phyloP scores from a whole-genome alignment of 1,139 yeast genomes.

The Ashbya aceris region DNA sequence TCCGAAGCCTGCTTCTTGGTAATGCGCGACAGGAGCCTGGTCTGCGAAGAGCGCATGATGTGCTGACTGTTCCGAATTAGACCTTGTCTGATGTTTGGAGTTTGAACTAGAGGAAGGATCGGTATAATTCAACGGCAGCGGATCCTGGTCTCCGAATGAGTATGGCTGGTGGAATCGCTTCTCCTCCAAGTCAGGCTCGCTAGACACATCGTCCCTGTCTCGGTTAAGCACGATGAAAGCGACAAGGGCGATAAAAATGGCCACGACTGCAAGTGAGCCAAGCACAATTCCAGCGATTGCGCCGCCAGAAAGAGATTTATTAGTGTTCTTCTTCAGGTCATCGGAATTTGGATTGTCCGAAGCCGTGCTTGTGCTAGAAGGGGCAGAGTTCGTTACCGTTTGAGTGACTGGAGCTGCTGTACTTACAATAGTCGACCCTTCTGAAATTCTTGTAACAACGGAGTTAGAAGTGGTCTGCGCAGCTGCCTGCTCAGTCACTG shows the following conservation, averaged over 20 bases:
- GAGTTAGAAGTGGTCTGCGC: background rate
- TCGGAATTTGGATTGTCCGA: constrained; percentile 10
- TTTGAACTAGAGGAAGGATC: constrained; percentile 1
- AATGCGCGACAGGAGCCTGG: constrained; percentile 18
- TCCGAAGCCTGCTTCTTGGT: constrained; percentile 13
- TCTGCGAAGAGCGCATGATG: constrained; percentile 14
- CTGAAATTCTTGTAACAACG: background rate
- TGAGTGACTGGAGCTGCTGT: constrained; percentile 12
- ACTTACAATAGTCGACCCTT: background rate
- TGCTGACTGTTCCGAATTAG: background rate
- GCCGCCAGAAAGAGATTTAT: constrained; percentile 37
- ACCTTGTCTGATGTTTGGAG: background rate
- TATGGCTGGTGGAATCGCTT: constrained; percentile 29
- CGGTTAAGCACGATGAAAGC: constrained; percentile 36
- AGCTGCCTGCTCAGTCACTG: background rate
- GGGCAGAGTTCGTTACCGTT: constrained; percentile 6
- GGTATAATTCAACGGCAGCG: constrained; percentile 15
- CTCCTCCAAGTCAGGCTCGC: constrained; percentile 23
- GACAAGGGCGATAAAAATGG: constrained; percentile 31
- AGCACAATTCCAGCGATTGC: constrained; percentile 68
- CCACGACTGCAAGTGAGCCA: constrained; percentile 49
- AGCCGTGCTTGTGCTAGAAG: constrained; percentile 10
- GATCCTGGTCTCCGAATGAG: constrained; percentile 27
- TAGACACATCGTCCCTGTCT: constrained; percentile 21
- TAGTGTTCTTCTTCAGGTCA: constrained; percentile 1